Base-by-base conservation (phyloP, 768 basidiomycete genomes). In the Termitomyces sp. region DNA sequence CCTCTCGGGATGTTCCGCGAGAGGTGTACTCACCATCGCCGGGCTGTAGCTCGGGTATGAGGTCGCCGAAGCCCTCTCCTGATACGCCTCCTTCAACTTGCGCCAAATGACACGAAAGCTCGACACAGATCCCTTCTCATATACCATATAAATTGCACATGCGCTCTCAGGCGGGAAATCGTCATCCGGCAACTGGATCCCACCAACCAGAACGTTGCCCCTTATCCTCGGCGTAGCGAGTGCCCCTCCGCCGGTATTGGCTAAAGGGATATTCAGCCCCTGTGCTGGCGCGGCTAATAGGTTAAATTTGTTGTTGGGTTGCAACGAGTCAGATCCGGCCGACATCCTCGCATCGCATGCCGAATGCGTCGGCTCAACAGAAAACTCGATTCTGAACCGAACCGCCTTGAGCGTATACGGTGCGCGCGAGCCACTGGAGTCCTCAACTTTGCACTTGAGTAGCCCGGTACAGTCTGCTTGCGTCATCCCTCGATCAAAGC, bases 111-210 rank as follows among this genome's bases (percentile, higher is more conserved):
- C 74, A 70, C 86, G 87, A 76, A 97, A 96, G 47, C 90, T 87
- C 55, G 92, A 88, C 67, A 89, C 79, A 6, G 93, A 91, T 26
- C 95, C 95, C 71, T 94, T 97, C 76, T 97, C 94, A 62, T 91
- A 86, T 24, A 90, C 80, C 63, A 98, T 74, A 55, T 86, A 84
- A 60, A 95, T 81, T 44, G 84, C 84, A 44, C 88, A 90, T 55
- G 66, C 60, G 62, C 73, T 74, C 1, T 75, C 78, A 13, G 69
- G 67, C 13, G 77, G 76, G 43, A 75, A 67, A 54, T 61, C 65
- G 54, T 40, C 35, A 10, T 54, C 49, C 50, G 63, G 60, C 28
- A 58, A 54, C 13, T 65, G 64, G 49, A 63, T 66, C 28, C 51
- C 57, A 53, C 57, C 66, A 59, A 67, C 58, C 55, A 67, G 51